Evolutionary conservation across 345 rosid genomes (phyloP).

Genomic region (Aethionema arabicum): DNA sequence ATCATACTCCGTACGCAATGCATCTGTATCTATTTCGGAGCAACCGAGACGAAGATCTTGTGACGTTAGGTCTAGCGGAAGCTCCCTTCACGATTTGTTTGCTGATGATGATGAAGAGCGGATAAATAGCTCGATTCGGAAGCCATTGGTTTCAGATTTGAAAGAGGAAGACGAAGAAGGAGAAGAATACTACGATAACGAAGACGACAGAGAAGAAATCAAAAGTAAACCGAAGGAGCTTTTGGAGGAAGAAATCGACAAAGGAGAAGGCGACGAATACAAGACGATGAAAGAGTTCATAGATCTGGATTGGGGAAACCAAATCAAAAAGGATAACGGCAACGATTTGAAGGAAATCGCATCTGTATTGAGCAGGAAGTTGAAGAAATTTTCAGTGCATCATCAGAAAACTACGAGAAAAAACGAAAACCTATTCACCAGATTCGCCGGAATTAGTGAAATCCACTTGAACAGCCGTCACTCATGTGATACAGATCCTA

Average conservation of each 20-base stretch:
- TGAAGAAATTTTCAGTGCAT: conserved; percentile 56
- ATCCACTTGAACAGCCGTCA: conserved; percentile 50
- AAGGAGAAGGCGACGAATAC: conserved; percentile 38
- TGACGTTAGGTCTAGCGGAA: conserved; percentile 41
- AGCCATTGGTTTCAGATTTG: conserved; percentile 28
- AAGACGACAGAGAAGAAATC: conserved; percentile 35
- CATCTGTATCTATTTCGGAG: conserved; percentile 20
- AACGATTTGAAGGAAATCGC: conserved; percentile 52
- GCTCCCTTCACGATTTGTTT: conserved; percentile 48
- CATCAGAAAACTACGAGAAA: conserved; percentile 45
- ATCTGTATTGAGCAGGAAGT: conserved; percentile 58
- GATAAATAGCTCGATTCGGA: conserved; percentile 15
- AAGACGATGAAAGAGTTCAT: conserved; percentile 80
- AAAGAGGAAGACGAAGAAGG: conserved; percentile 33
- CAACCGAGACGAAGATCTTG: conserved; percentile 60
- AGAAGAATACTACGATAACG: conserved; percentile 24
- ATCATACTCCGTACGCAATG: conserved; percentile 33
- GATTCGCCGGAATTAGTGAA: conserved; percentile 34
- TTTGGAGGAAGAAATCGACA: conserved; percentile 37
- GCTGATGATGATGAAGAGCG: conserved; percentile 42
- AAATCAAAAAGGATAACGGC: conserved; percentile 45
- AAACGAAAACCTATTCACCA: conserved; percentile 27
- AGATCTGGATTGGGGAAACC: conserved; percentile 60
- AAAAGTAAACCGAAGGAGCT: conserved; percentile 19
- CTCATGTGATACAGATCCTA: conserved; percentile 68